Percentiles rank a stretch among this genome's conserved stretches.
Conservation (phyloP, 345 rosid species). For the Adansonia digitata region DNA sequence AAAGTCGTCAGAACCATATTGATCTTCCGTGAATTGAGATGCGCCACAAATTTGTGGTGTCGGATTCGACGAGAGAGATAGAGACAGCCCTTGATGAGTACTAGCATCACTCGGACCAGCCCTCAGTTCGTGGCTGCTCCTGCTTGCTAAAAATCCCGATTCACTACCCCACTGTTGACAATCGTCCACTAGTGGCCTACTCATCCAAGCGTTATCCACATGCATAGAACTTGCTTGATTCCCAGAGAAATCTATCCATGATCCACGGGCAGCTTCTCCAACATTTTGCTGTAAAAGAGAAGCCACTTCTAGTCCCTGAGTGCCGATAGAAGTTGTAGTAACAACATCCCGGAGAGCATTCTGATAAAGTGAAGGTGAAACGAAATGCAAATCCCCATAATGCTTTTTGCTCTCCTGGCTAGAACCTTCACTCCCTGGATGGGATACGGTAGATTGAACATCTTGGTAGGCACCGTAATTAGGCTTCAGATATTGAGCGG, state of each 20-base stretch:
- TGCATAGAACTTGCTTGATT: constrained; percentile 20
- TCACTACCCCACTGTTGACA: constrained; percentile 25
- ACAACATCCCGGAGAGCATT: constrained; percentile 28
- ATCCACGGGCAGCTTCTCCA: constrained; percentile 12
- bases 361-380: constrained; percentile 18
- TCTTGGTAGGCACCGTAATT: constrained; percentile 17
- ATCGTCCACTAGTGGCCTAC: constrained; percentile 10
- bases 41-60: not conserved
- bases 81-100: constrained; percentile 31
- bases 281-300: constrained; percentile 12
- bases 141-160: constrained; percentile 19
- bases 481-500: constrained; percentile 23
- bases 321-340: constrained; percentile 22
- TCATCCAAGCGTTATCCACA: constrained; percentile 18
- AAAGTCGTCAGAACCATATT: constrained; percentile 12
- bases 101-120: constrained; percentile 18
- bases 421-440: constrained; percentile 23
- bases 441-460: constrained; percentile 21
- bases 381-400: constrained; percentile 18
- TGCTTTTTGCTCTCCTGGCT: constrained; percentile 23
- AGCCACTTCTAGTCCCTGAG: constrained; percentile 10
- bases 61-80: constrained; percentile 52
- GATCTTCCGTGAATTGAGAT: constrained; percentile 22
- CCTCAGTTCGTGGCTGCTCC: not conserved
- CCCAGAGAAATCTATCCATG: constrained; percentile 19